Evolutionary conservation across 202 grass and related monocot species (phyloP), one percentile per base, ranked within the genome.

Genomic region (Tripidium arundinaceum): DNA sequence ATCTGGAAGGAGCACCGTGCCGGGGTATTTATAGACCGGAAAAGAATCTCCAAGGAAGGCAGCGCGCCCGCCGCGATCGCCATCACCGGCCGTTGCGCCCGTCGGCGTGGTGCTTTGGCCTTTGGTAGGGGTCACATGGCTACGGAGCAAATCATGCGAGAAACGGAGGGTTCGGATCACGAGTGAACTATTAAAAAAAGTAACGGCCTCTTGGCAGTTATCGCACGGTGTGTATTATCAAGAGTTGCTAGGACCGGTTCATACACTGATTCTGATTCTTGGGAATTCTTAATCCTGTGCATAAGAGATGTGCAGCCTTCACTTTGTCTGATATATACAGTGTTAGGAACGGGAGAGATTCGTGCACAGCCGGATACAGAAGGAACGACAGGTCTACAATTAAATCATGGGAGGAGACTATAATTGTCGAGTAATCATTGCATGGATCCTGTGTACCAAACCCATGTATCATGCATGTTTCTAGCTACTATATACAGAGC

Each of bases 81-180:
- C 72, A 78, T 78, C 73, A 21, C 31, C 39, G 68, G 79, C 60
- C 26, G 83, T 78, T 82, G 78, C 83, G 67, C 50, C 83, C 74
- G 74, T 28, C 80, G 60, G 10, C 45, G 45, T 61, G 58, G 22
- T 27, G 52, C 68, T 50, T 63, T 79, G 57, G 24, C 57, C 19
- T 78, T 41, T 14, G 61, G 50, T 74, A 43, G 79, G 68, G 78
- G 83, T 89, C 78, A 89, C 83, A 89, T 89, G 83, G 83, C 82
- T 82, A 24, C 0, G 60, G 47, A 82, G 74, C 59, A 66, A 77
- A 82, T 85, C 65, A 72, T 66, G 76, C 49, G 67, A 24, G 54
- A 28, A 34, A 69, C 16, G 72, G 62, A 62, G 47, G 43, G 42
- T 63, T 40, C 27, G 2, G 37, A n/a, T 76, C 76, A 80, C 62